Evolutionary conservation across 1,284 basidiomycete genomes (phyloP), one percentile per base, ranked within the genome.

Genomic region (Rhodotorula sp.): DNA sequence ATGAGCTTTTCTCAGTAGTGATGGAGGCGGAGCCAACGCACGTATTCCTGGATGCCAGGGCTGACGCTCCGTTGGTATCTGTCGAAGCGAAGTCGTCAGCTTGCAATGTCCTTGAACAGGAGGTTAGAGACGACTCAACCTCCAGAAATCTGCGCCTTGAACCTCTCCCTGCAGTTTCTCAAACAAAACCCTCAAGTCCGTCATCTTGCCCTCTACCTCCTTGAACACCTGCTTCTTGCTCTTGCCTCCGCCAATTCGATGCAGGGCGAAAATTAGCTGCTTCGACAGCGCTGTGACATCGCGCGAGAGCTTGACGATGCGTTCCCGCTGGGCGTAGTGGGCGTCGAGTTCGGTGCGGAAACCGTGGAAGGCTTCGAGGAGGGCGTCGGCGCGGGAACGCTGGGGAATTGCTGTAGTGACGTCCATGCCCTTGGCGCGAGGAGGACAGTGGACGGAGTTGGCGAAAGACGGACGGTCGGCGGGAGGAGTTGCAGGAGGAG

Each of bases 211-310:
- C 54, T 84, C 84, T 0, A 86, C 90, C 62, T 87, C 84, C 4
- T 82, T 79, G 4, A 86, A 86, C 3, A 88, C 86, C 44, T 27
- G 24, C 24, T 19, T 24, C 47, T 32, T 48, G 27, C 47, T 58
- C 15, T 51, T 77, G 78, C 75, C 83, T 83, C 74, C 86, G 87
- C 71, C 85, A 29, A 70, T 55, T 5, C 94, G 89, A 78, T 97
- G 95, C 6, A 98, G 84, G 59, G 92, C 88, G 78, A 98, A 98
- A 72, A 99, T 98, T 77, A 89, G 84, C 81, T 92, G 94, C 80
- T 99, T 99, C 57, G 93, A 93, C n/a, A 91, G 84, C 73, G 88
- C 90, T 22, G 94, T 98, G 73, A 93, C 86, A 79, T 96, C 94
- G 46, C 95, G 81, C 11, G 84, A 84, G 15, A 81, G 69, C 85